Evolutionary conservation across 2,329 filamentous ascomycete genomes (phyloP).

Genomic region (Pseudocercospora cruenta): DNA sequence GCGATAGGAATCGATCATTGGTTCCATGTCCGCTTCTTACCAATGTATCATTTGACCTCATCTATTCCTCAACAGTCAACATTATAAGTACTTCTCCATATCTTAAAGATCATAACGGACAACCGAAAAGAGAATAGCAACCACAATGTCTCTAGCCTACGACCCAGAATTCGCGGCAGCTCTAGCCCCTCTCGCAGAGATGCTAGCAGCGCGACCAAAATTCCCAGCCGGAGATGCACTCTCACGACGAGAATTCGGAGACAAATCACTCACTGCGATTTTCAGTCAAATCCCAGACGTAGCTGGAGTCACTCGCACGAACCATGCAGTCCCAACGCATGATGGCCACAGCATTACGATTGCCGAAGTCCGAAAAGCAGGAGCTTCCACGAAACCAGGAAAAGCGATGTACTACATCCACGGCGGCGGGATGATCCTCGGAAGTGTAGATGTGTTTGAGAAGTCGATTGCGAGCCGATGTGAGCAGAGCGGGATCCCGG

Average conservation of each 20-base stretch:
- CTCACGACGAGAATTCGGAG: conserved; percentile 15
- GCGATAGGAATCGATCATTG: neutral
- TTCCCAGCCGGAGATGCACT: conserved; percentile 24
- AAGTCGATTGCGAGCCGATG: conserved; percentile 8
- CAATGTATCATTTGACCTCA: neutral
- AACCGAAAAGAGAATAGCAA: neutral
- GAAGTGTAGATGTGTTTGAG: conserved; percentile 22
- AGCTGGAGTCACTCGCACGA: conserved; percentile 15
- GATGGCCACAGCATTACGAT: conserved; percentile 22
- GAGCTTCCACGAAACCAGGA: neutral
- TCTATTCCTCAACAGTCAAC: neutral
- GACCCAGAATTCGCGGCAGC: conserved; percentile 24
- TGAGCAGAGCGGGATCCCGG: conserved; percentile 13
- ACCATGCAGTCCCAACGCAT: conserved; percentile 14
- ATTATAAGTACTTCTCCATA: neutral
- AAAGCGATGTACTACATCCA: conserved; percentile 23
- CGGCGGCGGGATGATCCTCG: conserved; percentile 26
- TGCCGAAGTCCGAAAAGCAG: conserved; percentile 21
- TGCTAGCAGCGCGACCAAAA: conserved; percentile 16
- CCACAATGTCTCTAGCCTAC: conserved; percentile 19
- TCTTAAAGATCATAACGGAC: no score
- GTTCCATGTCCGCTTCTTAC: neutral
- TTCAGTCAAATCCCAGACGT: conserved; percentile 8
- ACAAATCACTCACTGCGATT: conserved; percentile 7
- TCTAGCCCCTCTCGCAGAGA: conserved; percentile 19